A percentile compares a stretch with the other conserved stretches of the same genome.
phyloP scores from a whole-genome alignment of 768 basidiomycete genomes.

The Roridomyces roridus region DNA sequence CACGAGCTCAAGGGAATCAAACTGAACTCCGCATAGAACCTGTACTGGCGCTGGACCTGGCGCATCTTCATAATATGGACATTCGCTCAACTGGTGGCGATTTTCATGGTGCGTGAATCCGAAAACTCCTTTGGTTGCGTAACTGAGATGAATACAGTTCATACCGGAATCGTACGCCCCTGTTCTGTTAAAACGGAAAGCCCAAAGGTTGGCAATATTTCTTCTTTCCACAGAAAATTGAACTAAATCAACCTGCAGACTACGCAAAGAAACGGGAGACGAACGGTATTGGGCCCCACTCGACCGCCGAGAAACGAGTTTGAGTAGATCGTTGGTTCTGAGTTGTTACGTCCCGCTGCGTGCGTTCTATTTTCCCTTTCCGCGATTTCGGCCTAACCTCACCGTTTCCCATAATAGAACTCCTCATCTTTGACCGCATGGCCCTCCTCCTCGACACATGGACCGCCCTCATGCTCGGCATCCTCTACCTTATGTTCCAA shows the following conservation, averaged over 20 bases:
- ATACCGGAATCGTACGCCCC: conserved; percentile 79
- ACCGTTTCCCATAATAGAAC: conserved; percentile 43
- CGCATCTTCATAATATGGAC: conserved; percentile 75
- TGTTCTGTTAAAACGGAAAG: conserved; percentile 65
- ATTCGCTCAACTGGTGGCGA: conserved; percentile 53
- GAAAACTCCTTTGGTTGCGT: background rate
- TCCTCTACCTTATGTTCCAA: conserved; percentile 69
- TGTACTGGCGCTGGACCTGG: conserved; percentile 81
- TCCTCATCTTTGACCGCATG: conserved; percentile 76
- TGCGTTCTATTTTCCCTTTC: conserved; percentile 43
- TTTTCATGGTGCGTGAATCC: conserved; percentile 67
- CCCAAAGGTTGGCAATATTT: conserved; percentile 45
- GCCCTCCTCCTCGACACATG: conserved; percentile 73
- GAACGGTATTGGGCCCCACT: conserved; percentile 60
- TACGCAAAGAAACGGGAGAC: conserved; percentile 64
- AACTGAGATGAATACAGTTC: conserved; percentile 41
- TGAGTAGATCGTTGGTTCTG: conserved; percentile 53
- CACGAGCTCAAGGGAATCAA: too few relatives aligned
- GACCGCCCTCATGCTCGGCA: conserved; percentile 63
- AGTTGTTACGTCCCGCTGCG: conserved; percentile 79
- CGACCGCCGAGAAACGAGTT: conserved; percentile 53
- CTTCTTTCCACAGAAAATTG: too few relatives aligned
- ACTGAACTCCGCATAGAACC: conserved; percentile 42
- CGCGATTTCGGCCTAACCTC: too few relatives aligned
- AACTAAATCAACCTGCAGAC: too few relatives aligned